These are phyloP conservation scores for Xanthoceras sorbifolium DNA, from an alignment of 345 rosid species.

Conservation along the genomic window DNA sequence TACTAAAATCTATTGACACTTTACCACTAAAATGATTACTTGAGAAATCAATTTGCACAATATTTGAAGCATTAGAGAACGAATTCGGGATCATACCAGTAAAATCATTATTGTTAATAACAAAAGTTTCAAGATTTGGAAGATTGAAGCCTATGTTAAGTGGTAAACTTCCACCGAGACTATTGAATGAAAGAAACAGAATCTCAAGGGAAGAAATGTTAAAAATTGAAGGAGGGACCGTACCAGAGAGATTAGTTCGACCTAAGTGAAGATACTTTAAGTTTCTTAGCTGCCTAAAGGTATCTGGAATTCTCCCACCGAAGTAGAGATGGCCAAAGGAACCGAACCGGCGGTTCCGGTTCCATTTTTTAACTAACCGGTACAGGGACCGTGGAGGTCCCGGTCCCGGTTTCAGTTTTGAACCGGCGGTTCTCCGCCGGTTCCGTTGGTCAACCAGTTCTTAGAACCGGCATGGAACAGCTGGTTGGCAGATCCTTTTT, in stretches of 20 bases:
- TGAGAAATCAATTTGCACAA: not conserved
- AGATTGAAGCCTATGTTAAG: conserved; percentile 18
- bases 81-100: not conserved
- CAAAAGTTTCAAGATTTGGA: conserved; percentile 11
- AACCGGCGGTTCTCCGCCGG: too few species aligned
- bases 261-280: not conserved
- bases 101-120: not conserved
- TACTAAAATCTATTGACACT: not conserved
- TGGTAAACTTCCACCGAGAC: conserved; percentile 12
- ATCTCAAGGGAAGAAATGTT: conserved; percentile 12
- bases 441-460: too few species aligned
- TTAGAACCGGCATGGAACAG: too few species aligned
- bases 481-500: too few species aligned
- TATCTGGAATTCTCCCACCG: conserved; percentile 19
- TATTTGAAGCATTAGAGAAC: not conserved
- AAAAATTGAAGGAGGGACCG: conserved; percentile 19
- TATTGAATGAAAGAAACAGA: not conserved
- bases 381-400: too few species aligned
- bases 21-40: not conserved
- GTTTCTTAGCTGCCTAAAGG: conserved; percentile 8
- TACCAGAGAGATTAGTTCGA: conserved; percentile 15
- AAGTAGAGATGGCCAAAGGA: too few species aligned
- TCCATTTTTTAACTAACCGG: too few species aligned
- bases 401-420: too few species aligned
- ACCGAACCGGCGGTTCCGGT: too few species aligned